Conservation (phyloP, 2,329 filamentous ascomycete species). For the Xylaria sp. region DNA sequence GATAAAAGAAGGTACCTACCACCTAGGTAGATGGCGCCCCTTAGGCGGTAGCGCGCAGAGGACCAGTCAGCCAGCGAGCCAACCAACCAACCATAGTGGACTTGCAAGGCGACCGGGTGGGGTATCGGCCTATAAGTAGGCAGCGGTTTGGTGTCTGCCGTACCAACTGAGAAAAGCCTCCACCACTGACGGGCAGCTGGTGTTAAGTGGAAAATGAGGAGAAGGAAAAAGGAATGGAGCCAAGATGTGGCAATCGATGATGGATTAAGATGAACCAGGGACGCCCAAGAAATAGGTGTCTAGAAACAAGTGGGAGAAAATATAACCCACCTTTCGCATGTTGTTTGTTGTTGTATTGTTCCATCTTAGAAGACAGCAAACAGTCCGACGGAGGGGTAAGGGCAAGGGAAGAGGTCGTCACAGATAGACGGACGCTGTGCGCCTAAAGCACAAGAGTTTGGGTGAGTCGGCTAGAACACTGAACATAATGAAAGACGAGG, state of each 20-base stretch:
- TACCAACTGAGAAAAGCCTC: slow-evolving; percentile 32
- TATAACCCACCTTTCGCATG: slow-evolving; percentile 1
- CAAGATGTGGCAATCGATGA: neutral
- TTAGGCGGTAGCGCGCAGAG: slow-evolving; percentile 36
- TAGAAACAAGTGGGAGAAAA: slow-evolving; percentile 8
- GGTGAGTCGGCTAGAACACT: slow-evolving; percentile 31
- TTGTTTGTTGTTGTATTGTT: neutral
- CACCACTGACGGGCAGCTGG: slow-evolving; percentile 30
- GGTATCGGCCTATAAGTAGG: slow-evolving; percentile 24
- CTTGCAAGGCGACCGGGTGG: slow-evolving; percentile 29
- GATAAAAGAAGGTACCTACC: slow-evolving; percentile 24
- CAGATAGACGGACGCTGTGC: slow-evolving; percentile 25
- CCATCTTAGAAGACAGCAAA: neutral
- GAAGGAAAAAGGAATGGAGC: neutral
- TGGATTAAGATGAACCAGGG: neutral
- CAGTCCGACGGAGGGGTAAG: slow-evolving; percentile 5
- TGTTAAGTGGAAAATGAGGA: slow-evolving; percentile 17
- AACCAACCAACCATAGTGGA: slow-evolving; percentile 27
- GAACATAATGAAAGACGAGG: slow-evolving; percentile 17
- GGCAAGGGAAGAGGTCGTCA: neutral
- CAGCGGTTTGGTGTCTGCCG: slow-evolving; percentile 1
- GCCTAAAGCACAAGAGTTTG: slow-evolving; percentile 34
- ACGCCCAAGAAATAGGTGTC: neutral
- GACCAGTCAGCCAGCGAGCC: slow-evolving; percentile 17
- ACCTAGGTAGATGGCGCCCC: slow-evolving; percentile 1